A percentile compares a stretch with the other conserved stretches of the same genome.
These are phyloP conservation scores for Salix koriyanagi DNA, from an alignment of 345 rosid genomes.

Conservation along the genomic window DNA sequence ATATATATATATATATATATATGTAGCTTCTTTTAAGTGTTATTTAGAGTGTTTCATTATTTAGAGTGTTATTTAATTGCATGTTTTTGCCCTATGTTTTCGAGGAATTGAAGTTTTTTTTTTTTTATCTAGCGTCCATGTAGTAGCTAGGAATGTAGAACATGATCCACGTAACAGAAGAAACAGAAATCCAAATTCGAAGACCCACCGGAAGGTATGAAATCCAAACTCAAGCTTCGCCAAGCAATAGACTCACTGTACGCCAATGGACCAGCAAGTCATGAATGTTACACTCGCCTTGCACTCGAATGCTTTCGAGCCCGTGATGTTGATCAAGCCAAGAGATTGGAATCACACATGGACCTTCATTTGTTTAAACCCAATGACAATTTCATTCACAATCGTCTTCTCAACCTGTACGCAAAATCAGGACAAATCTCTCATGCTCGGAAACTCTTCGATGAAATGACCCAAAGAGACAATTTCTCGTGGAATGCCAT, in stretches of 20 bases:
- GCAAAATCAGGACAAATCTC: constrained; percentile 31
- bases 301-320: constrained; percentile 43
- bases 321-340: constrained; percentile 46
- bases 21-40: too few species aligned
- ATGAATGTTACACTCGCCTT: constrained; percentile 44
- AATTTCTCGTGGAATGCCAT: constrained; percentile 56
- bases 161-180: constrained; percentile 5
- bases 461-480: constrained; percentile 46
- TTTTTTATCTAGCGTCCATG: too few species aligned
- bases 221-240: constrained; percentile 31
- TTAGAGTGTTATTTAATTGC: too few species aligned
- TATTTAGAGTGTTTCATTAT: too few species aligned
- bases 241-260: constrained; percentile 42
- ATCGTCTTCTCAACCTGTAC: constrained; percentile 50
- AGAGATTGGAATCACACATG: constrained; percentile 49
- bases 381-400: constrained; percentile 38
- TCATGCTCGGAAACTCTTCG: constrained; percentile 46
- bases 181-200: constrained; percentile 20
- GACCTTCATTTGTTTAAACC: constrained; percentile 38
- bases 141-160: not conserved
- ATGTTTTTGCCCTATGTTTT: too few species aligned
- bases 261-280: constrained; percentile 28
- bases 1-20: too few species aligned
- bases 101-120: too few species aligned
- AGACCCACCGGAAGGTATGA: constrained; percentile 18